These are phyloP conservation scores for Teunomyces funiuensis DNA, from an alignment of 805 yeast species.

Conservation along the genomic window DNA sequence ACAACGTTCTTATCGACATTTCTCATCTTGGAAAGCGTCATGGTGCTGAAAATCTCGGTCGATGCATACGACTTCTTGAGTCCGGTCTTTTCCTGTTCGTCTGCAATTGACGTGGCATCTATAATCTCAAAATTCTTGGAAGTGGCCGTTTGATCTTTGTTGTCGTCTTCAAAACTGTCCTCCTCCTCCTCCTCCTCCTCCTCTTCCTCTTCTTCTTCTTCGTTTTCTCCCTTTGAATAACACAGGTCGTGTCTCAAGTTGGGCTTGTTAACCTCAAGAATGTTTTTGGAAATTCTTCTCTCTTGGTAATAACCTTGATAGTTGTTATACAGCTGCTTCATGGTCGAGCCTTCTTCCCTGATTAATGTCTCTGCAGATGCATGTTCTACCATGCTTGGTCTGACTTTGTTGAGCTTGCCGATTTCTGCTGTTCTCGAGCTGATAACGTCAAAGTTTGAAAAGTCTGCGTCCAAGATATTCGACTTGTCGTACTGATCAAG, in stretches of 20 bases:
- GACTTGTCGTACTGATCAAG: conserved; percentile 3
- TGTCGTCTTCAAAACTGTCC: conserved; percentile 1
- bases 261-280: conserved; percentile 13
- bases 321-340: conserved; percentile 26
- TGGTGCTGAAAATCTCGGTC: conserved; percentile 32
- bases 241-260: conserved; percentile 11
- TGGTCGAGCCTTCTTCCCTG: conserved; percentile 9
- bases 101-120: conserved; percentile 23
- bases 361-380: conserved; percentile 30
- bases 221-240: background rate
- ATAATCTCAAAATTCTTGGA: conserved; percentile 20
- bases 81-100: conserved; percentile 10
- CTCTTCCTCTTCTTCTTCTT: background rate
- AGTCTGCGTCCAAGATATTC: conserved; percentile 18
- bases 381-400: conserved; percentile 24
- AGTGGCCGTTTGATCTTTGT: conserved; percentile 5
- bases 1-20: conserved; percentile 3
- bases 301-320: conserved; percentile 19
- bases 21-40: conserved; percentile 13
- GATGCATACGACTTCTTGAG: conserved; percentile 23
- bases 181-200: conserved; percentile 1
- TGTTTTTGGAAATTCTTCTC: conserved; percentile 8
- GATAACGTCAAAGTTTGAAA: conserved; percentile 26
- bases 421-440: conserved; percentile 30
- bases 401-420: conserved; percentile 22